Conservation (phyloP, 148 eudicot genomes). For the Arbutus unedo region DNA sequence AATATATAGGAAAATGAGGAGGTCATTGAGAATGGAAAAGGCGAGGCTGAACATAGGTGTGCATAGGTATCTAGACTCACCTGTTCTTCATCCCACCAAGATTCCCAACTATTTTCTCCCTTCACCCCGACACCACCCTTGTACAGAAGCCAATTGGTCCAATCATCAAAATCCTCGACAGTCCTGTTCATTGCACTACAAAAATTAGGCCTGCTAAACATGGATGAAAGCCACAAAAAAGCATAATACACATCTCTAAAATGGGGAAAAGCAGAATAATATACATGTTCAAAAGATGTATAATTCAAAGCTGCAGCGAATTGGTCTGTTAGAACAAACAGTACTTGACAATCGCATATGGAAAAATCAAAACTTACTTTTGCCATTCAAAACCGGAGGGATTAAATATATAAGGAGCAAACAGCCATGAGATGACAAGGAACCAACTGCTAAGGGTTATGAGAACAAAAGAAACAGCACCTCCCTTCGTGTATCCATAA, state of each 20-base stretch:
- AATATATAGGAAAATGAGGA: not conserved
- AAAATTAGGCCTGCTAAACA: not conserved
- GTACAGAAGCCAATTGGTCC: conserved; percentile 99
- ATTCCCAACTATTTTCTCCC: conserved; percentile 98
- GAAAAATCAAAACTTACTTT: conserved; percentile 56
- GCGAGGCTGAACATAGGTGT: not conserved
- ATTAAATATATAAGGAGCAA: conserved; percentile 94
- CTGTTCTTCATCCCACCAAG: conserved; percentile 99
- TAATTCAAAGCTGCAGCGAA: not conserved
- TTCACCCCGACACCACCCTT: conserved; percentile 97
- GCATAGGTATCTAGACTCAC: conserved; percentile 24
- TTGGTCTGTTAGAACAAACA: not conserved
- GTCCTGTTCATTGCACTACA: conserved; percentile 34
- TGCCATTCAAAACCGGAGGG: conserved; percentile 99
- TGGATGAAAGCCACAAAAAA: not conserved
- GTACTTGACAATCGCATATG: not conserved
- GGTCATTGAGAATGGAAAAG: not conserved
- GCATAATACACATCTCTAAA: not conserved
- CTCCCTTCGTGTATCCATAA: conserved; percentile 66
- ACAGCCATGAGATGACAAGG: conserved; percentile 93
- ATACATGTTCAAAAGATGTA: not conserved
- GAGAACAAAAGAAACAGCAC: conserved; percentile 77
- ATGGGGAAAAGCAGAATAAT: conserved; percentile 15
- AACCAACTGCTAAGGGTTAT: conserved; percentile 93
- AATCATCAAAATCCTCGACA: conserved; percentile 93